Base-by-base conservation (phyloP, 257 asterid genomes). In the Anisodus acutangulus region DNA sequence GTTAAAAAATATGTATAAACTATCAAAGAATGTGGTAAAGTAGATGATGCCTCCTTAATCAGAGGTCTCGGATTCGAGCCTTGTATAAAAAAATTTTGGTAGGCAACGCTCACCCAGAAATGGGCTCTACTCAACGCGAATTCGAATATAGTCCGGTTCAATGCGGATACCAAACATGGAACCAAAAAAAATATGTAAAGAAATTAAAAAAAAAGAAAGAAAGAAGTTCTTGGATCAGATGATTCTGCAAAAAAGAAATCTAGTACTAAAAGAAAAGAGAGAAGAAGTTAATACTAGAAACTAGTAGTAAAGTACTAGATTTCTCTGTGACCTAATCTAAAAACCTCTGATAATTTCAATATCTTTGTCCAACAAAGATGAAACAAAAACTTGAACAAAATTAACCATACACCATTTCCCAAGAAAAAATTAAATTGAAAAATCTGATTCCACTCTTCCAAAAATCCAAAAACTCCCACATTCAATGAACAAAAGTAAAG, bases 181-280 rank as follows among this genome's bases (percentile, higher is more conserved):
- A 31, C 2, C 35, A 31, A 31, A 31, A 31, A 31, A 31, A 51
- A 51, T 16, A 59, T 5, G 26, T 15, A 59, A 59, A 59, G 9
- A 59, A 59, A 17, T 16, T 16, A 84, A 84, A 37, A 35, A 79
- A 51, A 72, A 53, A 1, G 1, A 26, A 31, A 31, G 35, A 22
- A 83, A 85, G 71, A 54, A 82, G 49, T 79, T 62, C 82, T 87
- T 84, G 78, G 81, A 83, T 83, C 88, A 87, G 82, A 87, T 84
- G 86, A 51, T 85, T 87, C 90, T 83, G 85, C 84, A 64, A 59
- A 49, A 49, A 66, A 63, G 80, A 60, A 74, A 35, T 62, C 78
- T 68, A 57, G 54, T 82, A 67, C 26, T 68, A 79, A 86, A 70
- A 35, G 19, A 83, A 45, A 83, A 76, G 11, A 83, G 82, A 49